phyloP scores from a whole-genome alignment of 75 land plant species.

The Pseudotsuga menziesii region DNA sequence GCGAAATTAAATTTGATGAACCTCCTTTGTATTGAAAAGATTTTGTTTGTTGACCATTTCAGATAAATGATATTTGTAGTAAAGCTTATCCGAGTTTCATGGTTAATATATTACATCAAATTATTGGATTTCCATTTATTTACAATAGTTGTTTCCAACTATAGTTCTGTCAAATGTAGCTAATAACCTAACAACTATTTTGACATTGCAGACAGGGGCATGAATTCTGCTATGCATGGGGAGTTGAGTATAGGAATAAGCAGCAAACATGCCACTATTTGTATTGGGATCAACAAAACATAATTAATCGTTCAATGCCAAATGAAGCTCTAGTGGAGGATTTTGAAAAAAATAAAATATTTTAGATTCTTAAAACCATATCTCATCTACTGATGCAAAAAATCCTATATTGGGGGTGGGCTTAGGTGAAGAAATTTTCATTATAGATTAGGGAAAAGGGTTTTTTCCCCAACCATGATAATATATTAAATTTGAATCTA shows the following conservation, averaged over 20 bases:
- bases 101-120: neutral
- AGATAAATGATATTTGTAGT: neutral
- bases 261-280: slow-evolving; percentile 68
- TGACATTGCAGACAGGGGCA: slow-evolving; percentile 67
- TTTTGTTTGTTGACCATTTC: neutral
- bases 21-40: neutral
- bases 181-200: neutral
- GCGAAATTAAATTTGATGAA: neutral
- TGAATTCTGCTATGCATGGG: slow-evolving; percentile 91
- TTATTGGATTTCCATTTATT: neutral
- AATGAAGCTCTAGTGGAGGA: no score
- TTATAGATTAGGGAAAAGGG: no score
- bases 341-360: no score
- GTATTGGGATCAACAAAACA: slow-evolving; percentile 63
- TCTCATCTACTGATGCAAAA: no score
- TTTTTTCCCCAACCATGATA: no score
- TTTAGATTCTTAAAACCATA: no score
- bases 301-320: slow-evolving; percentile 5
- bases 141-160: neutral
- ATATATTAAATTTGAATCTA: no score
- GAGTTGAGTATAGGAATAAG: slow-evolving; percentile 66
- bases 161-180: neutral
- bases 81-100: neutral
- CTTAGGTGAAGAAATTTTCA: no score
- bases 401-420: no score